phyloP scores from a whole-genome alignment of 1,284 basidiomycete genomes.

The Rhodotorula sp. region DNA sequence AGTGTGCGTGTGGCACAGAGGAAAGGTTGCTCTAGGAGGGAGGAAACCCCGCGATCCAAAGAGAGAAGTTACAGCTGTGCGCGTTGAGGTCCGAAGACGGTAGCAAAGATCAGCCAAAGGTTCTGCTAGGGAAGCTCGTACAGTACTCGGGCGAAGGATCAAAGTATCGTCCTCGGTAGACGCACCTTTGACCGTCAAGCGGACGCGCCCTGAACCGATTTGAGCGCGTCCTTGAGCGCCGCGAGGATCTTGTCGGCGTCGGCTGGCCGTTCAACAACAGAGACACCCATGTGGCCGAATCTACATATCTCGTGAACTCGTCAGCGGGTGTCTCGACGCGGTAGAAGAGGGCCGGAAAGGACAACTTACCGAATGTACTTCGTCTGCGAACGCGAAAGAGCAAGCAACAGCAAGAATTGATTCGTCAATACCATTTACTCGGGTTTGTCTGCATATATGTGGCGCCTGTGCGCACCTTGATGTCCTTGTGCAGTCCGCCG shows the following conservation, averaged over 20 bases:
- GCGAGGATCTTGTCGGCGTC: constrained; percentile 75
- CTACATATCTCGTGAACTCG: neutral
- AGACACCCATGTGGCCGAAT: constrained; percentile 80
- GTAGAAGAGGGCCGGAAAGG: neutral
- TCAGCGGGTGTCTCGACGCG: too few species aligned
- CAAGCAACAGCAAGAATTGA: too few species aligned
- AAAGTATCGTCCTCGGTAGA: neutral
- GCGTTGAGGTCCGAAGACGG: too few species aligned
- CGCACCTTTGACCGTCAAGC: constrained; percentile 3
- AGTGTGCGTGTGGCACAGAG: too few species aligned
- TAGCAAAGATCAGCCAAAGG: too few species aligned
- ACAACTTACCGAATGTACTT: constrained; percentile 40
- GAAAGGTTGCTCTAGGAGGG: too few species aligned
- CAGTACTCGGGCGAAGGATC: too few species aligned
- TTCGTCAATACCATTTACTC: neutral
- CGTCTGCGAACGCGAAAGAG: neutral
- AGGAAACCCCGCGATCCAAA: too few species aligned
- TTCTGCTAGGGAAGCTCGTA: too few species aligned
- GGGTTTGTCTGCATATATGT: neutral
- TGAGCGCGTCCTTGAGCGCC: constrained; percentile 60
- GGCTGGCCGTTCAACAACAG: constrained; percentile 64
- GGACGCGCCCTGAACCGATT: constrained; percentile 45
- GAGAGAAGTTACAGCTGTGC: too few species aligned
- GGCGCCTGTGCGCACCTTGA: constrained; percentile 63
- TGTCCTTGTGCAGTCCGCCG: constrained; percentile 80